Base-by-base conservation (phyloP, 2,329 filamentous ascomycete genomes). In the Xylaria sp. region DNA sequence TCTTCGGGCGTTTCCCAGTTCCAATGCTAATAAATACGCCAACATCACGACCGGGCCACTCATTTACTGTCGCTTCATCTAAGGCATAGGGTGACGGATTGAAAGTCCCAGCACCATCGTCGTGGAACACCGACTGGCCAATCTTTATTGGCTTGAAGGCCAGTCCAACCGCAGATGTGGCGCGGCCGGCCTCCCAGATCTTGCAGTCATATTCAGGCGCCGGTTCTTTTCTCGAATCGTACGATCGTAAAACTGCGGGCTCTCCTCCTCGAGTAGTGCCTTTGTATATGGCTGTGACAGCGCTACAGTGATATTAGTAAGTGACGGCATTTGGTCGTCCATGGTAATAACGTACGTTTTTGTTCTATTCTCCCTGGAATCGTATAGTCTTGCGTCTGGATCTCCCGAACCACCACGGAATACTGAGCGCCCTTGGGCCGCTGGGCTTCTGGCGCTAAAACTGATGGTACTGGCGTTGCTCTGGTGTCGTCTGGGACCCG, bases 71-170 rank as follows among this genome's bases (percentile, higher is more conserved):
- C 5, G 95, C 95, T 81, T 99, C 96, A 74, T 98, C 95, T 11
- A 99, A 86, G 0, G 93, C 88, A 70, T 92, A 88, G 1, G 94
- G 93, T 0, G 94, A 87, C 0, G 95, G 96, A 77, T 99, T 99
- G 81, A 96, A 99, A 69, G 92, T 94, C 4, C 96, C 96, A 1
- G 88, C 86, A 0, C 96, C 96, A 78, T 98, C 95, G 74, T 99
- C 96, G 68, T 97, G 91, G 77, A 99, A 99, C 9, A 94, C 86
- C 0, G 94, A 95, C 79, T 98, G 95, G 3, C 96, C 96, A 47
- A 99, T 93, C 72, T 92, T 91, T 58, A 99, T 94, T 0, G 95
- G 94, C 79, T 99, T 99, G 82, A 99, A 99, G 0, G 96, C 96
- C 51, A 98, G 85, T 0, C 93, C 93, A 0, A 95, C 96, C 0